These are phyloP conservation scores for Exophiala xenobiotica DNA, from an alignment of 2,329 filamentous ascomycete genomes.

Conservation along the genomic window DNA sequence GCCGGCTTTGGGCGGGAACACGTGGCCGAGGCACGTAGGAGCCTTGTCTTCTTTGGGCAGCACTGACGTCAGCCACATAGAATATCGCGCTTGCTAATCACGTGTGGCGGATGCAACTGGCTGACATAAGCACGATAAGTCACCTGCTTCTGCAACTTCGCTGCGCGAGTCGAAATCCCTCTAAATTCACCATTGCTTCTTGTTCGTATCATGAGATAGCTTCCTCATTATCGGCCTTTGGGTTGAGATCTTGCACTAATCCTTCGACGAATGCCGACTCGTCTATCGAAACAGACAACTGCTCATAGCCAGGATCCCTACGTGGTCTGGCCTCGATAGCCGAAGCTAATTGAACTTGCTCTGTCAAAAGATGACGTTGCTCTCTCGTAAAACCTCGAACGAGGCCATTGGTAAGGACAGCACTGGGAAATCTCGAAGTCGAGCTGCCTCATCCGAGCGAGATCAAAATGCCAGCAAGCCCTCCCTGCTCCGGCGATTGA, in stretches of 20 bases:
- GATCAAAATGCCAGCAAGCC: slow-evolving; percentile 4
- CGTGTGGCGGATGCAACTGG: background rate
- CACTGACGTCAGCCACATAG: background rate
- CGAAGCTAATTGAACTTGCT: background rate
- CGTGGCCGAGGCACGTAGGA: too few relatives aligned
- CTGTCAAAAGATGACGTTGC: slow-evolving; percentile 8
- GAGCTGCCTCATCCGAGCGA: slow-evolving; percentile 2
- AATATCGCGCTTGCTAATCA: background rate
- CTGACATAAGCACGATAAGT: too few relatives aligned
- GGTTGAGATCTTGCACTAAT: too few relatives aligned
- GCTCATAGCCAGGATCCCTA: slow-evolving; percentile 1
- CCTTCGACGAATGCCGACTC: background rate
- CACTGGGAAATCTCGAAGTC: background rate
- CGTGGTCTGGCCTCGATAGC: background rate
- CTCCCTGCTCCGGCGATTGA: slow-evolving; percentile 12
- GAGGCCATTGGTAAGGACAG: background rate
- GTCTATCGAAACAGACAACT: background rate
- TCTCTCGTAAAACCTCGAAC: slow-evolving; percentile 7
- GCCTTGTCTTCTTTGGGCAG: too few relatives aligned
- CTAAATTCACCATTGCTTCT: too few relatives aligned
- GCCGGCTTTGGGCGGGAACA: background rate
- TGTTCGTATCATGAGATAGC: background rate
- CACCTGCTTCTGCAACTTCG: too few relatives aligned
- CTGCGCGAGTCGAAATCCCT: too few relatives aligned
- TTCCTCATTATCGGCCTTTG: too few relatives aligned